Evolutionary conservation across 2,329 filamentous ascomycete genomes (phyloP).

Genomic region (Nothophoma quercina): DNA sequence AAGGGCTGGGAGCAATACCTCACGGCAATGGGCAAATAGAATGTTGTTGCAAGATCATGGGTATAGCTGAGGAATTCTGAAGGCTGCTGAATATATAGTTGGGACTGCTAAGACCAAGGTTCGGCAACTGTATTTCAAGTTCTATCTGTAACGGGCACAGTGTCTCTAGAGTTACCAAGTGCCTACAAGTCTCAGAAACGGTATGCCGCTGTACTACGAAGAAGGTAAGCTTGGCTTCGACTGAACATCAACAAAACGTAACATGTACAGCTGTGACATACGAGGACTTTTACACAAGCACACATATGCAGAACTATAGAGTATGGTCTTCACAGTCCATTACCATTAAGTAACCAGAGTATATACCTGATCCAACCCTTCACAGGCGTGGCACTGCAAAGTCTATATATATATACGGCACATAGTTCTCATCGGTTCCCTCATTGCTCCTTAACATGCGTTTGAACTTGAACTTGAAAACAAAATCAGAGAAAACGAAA

Average conservation of each 20-base stretch:
- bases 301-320: neutral
- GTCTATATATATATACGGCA: constrained; percentile 44
- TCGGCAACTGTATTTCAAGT: too few species aligned
- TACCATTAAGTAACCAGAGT: constrained; percentile 46
- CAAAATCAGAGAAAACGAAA: constrained; percentile 19
- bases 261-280: neutral
- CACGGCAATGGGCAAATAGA: constrained; percentile 46
- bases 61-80: neutral
- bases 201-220: too few species aligned
- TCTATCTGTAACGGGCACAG: too few species aligned
- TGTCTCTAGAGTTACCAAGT: too few species aligned
- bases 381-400: constrained; percentile 27
- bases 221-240: too few species aligned
- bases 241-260: neutral
- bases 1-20: constrained; percentile 66
- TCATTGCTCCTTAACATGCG: constrained; percentile 38
- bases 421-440: constrained; percentile 36
- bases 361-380: constrained; percentile 29
- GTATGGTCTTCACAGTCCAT: constrained; percentile 23
- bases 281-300: neutral
- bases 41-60: neutral
- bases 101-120: too few species aligned
- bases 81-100: too few species aligned
- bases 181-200: too few species aligned
- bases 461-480: constrained; percentile 29